These are phyloP conservation scores for Pyracantha coccinea DNA, from an alignment of 331 rosid species.

Conservation along the genomic window DNA sequence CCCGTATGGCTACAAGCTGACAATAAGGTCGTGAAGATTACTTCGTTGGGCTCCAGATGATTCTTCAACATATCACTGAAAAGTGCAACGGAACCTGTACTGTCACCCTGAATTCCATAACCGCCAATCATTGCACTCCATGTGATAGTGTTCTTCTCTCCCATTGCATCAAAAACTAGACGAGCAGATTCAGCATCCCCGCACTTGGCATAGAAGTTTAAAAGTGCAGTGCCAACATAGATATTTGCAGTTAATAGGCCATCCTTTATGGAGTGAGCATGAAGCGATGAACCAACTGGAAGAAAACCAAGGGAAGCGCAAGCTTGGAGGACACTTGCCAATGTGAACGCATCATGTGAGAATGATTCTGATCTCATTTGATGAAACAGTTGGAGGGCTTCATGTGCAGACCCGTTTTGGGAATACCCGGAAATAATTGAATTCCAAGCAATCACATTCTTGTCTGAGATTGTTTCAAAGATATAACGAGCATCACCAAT, in stretches of 20 bases:
- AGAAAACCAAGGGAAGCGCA: slow-evolving; percentile 55
- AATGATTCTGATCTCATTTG: slow-evolving; percentile 44
- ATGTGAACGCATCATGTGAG: slow-evolving; percentile 57
- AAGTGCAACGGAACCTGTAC: slow-evolving; percentile 45
- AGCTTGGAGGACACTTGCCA: slow-evolving; percentile 54
- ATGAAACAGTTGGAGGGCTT: slow-evolving; percentile 52
- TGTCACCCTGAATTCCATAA: slow-evolving; percentile 75
- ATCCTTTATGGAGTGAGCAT: slow-evolving; percentile 50
- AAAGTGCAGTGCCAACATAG: slow-evolving; percentile 62
- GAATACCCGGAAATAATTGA: slow-evolving; percentile 66
- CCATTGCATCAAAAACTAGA: slow-evolving; percentile 60
- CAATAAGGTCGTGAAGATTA: slow-evolving; percentile 51
- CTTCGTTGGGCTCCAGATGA: slow-evolving; percentile 52
- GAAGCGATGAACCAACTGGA: slow-evolving; percentile 57
- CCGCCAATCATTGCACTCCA: slow-evolving; percentile 84
- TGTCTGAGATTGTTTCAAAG: slow-evolving; percentile 37
- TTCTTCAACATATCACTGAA: slow-evolving; percentile 61
- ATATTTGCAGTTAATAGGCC: slow-evolving; percentile 46
- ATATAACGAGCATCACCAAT: slow-evolving; percentile 40
- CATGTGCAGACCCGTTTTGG: slow-evolving; percentile 42
- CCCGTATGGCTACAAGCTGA: slow-evolving; percentile 87
- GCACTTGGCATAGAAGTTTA: slow-evolving; percentile 74
- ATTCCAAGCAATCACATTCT: slow-evolving; percentile 67
- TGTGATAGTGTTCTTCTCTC: slow-evolving; percentile 53
- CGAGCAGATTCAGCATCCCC: slow-evolving; percentile 66